Conservation (phyloP, 2,329 filamentous ascomycete species). For the Sarocladiaceae sp. region DNA sequence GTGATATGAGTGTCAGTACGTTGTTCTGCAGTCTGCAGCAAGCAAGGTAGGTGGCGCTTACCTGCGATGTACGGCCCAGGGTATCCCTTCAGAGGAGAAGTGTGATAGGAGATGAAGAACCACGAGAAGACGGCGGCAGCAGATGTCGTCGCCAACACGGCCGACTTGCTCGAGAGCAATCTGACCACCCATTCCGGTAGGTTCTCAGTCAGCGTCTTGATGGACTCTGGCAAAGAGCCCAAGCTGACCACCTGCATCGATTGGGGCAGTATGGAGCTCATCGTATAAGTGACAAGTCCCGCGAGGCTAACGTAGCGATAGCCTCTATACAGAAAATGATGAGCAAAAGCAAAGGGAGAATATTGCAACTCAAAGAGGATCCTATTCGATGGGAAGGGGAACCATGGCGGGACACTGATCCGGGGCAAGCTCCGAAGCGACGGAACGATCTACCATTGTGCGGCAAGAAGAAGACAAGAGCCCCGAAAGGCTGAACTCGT, state of each 20-base stretch:
- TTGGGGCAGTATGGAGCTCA: neutral
- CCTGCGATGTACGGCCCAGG: constrained; percentile 25
- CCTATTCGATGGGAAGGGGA: too few species aligned
- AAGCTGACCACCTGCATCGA: neutral
- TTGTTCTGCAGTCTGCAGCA: too few species aligned
- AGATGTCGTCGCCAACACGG: neutral
- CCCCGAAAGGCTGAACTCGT: too few species aligned
- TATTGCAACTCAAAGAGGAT: too few species aligned
- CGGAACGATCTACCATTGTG: too few species aligned
- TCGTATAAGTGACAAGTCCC: too few species aligned
- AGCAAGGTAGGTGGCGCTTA: constrained; percentile 12
- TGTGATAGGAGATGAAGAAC: constrained; percentile 8
- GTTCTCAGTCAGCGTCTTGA: neutral
- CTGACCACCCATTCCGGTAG: neutral
- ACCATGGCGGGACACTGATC: too few species aligned
- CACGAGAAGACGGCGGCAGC: constrained; percentile 4
- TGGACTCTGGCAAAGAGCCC: neutral
- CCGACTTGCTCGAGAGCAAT: neutral
- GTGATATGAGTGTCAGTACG: neutral
- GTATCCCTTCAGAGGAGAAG: constrained; percentile 22
- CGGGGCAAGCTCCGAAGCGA: too few species aligned
- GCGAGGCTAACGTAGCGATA: too few species aligned
- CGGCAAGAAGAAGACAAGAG: too few species aligned
- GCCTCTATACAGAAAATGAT: too few species aligned
- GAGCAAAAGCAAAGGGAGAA: too few species aligned